phyloP scores from a whole-genome alignment of 495 filamentous ascomycete species.

The Lentithecium fluviatile region DNA sequence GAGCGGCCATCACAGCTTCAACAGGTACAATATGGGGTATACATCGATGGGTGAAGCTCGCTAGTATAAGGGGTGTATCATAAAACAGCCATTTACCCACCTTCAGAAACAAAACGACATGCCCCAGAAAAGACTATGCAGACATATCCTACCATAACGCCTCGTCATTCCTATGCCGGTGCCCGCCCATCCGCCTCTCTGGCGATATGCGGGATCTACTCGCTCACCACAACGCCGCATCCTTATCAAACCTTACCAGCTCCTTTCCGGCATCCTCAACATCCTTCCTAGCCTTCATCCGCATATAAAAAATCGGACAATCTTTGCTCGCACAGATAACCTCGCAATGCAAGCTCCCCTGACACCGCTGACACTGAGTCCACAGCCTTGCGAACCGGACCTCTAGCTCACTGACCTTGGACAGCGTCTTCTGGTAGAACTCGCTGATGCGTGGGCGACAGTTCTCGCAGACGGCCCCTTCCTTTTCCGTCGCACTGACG shows the following conservation, averaged over 20 bases:
- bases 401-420: conserved; percentile 85
- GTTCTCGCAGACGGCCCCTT: conserved; percentile 83
- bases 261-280: conserved; percentile 94
- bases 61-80: no score
- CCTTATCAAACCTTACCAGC: conserved; percentile 83
- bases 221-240: conserved; percentile 61
- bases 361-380: conserved; percentile 98
- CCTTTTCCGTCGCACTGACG: conserved; percentile 69
- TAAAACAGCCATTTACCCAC: no score
- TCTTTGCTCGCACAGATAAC: conserved; percentile 95
- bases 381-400: conserved; percentile 89
- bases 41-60: no score
- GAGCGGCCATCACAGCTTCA: no score
- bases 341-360: conserved; percentile 95
- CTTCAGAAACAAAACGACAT: no score
- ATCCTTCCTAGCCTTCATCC: conserved; percentile 99
- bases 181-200: no score
- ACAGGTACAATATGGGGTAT: no score
- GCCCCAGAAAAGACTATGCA: no score
- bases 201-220: no score
- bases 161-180: no score
- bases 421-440: conserved; percentile 86
- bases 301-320: conserved; percentile 99
- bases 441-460: conserved; percentile 84
- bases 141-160: no score